Conservation (phyloP, 805 yeast species). For the Saccharomycopsis malanga region DNA sequence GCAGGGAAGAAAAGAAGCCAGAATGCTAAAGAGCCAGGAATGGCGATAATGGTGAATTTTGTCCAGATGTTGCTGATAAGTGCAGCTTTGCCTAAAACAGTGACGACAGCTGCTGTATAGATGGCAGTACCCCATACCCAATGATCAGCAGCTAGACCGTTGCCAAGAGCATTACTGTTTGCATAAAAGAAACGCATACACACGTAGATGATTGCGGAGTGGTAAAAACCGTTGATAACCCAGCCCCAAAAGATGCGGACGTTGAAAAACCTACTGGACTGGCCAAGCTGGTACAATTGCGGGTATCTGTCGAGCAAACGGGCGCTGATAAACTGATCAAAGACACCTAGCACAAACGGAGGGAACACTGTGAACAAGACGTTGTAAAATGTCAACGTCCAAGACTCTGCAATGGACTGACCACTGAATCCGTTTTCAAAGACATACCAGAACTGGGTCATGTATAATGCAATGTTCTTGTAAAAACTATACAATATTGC, state of each 20-base stretch:
- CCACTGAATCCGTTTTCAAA: constrained; percentile 91
- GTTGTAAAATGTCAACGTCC: constrained; percentile 96
- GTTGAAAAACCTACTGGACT: constrained; percentile 79
- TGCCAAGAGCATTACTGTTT: constrained; percentile 55
- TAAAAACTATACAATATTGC: constrained; percentile 93
- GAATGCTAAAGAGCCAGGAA: constrained; percentile 83
- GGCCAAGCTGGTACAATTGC: constrained; percentile 86
- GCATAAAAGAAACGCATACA: constrained; percentile 63
- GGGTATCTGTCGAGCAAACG: constrained; percentile 87
- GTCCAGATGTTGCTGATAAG: constrained; percentile 91
- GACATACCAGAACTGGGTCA: constrained; percentile 98
- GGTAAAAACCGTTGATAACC: constrained; percentile 93
- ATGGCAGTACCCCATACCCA: constrained; percentile 95
- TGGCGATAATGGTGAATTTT: constrained; percentile 81
- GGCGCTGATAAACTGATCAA: constrained; percentile 93
- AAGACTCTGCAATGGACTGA: constrained; percentile 91
- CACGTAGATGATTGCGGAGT: constrained; percentile 76
- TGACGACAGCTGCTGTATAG: constrained; percentile 78
- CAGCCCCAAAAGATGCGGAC: constrained; percentile 95
- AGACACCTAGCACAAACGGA: constrained; percentile 92
- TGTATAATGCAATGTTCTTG: constrained; percentile 89
- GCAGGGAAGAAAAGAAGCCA: constrained; percentile 87
- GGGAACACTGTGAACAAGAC: constrained; percentile 92
- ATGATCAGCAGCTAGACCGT: constrained; percentile 72
- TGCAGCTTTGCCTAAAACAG: constrained; percentile 93